phyloP scores from a whole-genome alignment of 192 early-diverging fungal genomes.

The Gigaspora rosea region DNA sequence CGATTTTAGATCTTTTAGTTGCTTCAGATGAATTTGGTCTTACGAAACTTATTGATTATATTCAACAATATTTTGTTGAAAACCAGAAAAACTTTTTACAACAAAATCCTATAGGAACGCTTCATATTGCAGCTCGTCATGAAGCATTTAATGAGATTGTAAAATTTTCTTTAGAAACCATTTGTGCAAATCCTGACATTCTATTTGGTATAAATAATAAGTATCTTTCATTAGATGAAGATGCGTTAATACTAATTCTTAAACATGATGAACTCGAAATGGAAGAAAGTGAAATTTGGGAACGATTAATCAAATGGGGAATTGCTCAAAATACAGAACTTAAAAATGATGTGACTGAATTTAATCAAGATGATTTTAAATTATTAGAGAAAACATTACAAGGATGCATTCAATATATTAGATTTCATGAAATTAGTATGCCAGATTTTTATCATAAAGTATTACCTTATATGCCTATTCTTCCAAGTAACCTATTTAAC shows the following conservation, averaged over 20 bases:
- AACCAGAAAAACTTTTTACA: neutral
- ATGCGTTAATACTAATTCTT: neutral
- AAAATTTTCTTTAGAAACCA: neutral
- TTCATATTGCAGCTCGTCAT: neutral
- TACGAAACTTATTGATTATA: neutral
- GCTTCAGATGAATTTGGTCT: neutral
- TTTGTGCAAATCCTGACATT: neutral
- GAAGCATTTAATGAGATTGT: neutral
- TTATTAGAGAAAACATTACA: neutral
- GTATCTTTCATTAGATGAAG: neutral
- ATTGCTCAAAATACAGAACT: neutral
- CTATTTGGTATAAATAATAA: neutral
- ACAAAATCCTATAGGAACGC: neutral
- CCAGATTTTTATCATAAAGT: neutral
- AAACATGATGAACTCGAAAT: neutral
- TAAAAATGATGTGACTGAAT: neutral
- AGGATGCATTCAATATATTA: neutral
- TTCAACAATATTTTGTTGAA: neutral
- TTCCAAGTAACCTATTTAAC: neutral
- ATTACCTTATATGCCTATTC: neutral
- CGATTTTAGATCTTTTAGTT: neutral
- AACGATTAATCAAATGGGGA: too few relatives aligned
- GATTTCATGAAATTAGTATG: neutral
- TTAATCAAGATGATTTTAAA: neutral
- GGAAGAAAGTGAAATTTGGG: neutral